Evolutionary conservation across 2,329 filamentous ascomycete genomes (phyloP), one percentile per base, ranked within the genome.

Genomic region (Colletotrichum sp.): DNA sequence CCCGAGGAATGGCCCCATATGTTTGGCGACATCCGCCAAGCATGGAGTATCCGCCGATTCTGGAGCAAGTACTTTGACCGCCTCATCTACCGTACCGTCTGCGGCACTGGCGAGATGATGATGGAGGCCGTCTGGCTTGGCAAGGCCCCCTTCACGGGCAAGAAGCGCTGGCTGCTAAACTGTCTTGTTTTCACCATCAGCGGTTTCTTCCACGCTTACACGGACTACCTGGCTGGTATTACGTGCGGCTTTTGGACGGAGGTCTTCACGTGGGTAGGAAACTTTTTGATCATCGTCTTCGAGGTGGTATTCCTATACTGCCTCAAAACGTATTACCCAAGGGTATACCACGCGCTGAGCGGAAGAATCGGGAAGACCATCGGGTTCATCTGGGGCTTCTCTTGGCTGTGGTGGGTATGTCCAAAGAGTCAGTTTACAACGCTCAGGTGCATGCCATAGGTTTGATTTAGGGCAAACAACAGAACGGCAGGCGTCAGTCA

Each of bases 41-140:
- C 72, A 6, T 77, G 75, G 66, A 74, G 54, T 13, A 16, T 77
- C 21, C 66, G 75, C 16, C 73, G 76, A 3, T 74, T 74, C 33
- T 77, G 76, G 76, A 69, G 75, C 75, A 73, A 75, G 51, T 77
- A 70, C 51, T 77, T 63, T 43, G 75, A 78, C 29, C 70, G 72
- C 6, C 66, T 77, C 36, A 70, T 75, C n/a, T 76, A 76, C 64
- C 75, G 75, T 2, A 66, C 69, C 5, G 33, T 73, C 15, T 54
- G 21, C 5, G 73, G 69, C 12, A 51, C 57, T 18, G 70, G 65
- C 12, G 70, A 73, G 64, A 65, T 75, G 21, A 16, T 70, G 24
- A 51, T 73, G 54, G 34, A 65, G 11, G 13, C 4, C 24, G 9
- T 58, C 12, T 62, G 69, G 4, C 12, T 75, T 3, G 72, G 67